A percentile compares a stretch with the other conserved stretches of the same genome.
These are phyloP conservation scores for Nakaseomyces nivariensis DNA, from an alignment of 1,139 yeast species.

Conservation along the genomic window DNA sequence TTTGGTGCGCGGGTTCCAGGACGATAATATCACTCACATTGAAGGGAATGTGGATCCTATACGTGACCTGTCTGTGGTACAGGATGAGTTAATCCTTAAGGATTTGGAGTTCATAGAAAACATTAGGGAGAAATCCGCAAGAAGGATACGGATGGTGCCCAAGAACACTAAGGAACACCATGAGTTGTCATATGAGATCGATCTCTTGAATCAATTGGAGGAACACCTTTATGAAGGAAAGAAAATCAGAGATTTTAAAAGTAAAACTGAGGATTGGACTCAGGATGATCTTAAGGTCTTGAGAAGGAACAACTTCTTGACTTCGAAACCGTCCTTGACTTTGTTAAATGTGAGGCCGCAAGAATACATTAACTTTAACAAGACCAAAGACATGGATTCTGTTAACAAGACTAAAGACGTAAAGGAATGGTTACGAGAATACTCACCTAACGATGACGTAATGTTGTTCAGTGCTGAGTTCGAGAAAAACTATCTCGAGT, in stretches of 20 bases:
- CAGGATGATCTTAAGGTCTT: slow-evolving; percentile 48
- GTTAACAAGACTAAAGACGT: slow-evolving; percentile 41
- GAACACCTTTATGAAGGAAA: slow-evolving; percentile 50
- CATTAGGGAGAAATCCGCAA: slow-evolving; percentile 40
- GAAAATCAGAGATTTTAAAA: slow-evolving; percentile 36
- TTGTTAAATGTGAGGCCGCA: slow-evolving; percentile 48
- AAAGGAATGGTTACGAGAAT: slow-evolving; percentile 42
- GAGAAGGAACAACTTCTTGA: slow-evolving; percentile 49
- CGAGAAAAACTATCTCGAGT: slow-evolving; percentile 37
- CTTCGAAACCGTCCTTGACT: slow-evolving; percentile 62
- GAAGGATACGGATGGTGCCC: slow-evolving; percentile 35
- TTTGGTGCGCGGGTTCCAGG: slow-evolving; percentile 55
- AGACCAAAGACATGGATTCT: slow-evolving; percentile 18
- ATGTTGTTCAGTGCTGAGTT: slow-evolving; percentile 51
- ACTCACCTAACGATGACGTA: slow-evolving; percentile 47
- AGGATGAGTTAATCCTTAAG: slow-evolving; percentile 62
- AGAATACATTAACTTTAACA: slow-evolving; percentile 35
- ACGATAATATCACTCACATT: slow-evolving; percentile 63
- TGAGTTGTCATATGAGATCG: slow-evolving; percentile 36
- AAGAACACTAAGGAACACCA: slow-evolving; percentile 30
- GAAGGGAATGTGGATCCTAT: slow-evolving; percentile 57
- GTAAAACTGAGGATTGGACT: slow-evolving; percentile 36
- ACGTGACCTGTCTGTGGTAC: slow-evolving; percentile 57
- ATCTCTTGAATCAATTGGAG: slow-evolving; percentile 38
- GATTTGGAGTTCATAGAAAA: slow-evolving; percentile 59